Percentiles rank a stretch among this genome's conserved stretches.
These are phyloP conservation scores for Colletotrichum viniferum DNA, from an alignment of 2,329 filamentous ascomycete species.

Conservation along the genomic window DNA sequence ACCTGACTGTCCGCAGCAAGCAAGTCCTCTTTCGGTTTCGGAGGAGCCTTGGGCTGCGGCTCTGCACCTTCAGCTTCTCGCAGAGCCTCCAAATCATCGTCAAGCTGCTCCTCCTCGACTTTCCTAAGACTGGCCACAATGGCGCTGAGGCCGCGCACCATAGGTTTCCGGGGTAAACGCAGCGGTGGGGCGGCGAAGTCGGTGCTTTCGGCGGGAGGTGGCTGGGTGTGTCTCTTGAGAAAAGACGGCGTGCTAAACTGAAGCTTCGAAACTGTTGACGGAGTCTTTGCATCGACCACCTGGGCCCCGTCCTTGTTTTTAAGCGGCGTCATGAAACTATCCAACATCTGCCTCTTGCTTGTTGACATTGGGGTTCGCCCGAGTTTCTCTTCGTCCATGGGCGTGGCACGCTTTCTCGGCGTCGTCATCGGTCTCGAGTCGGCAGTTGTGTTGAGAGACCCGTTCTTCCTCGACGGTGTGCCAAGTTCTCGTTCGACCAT, in stretches of 20 bases:
- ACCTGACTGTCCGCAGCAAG: constrained; percentile 49
- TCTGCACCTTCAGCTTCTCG: constrained; percentile 68
- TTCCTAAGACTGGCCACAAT: constrained; percentile 74
- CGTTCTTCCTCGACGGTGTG: constrained; percentile 52
- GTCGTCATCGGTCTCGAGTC: constrained; percentile 40
- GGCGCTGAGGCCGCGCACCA: constrained; percentile 74
- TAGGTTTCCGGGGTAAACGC: constrained; percentile 60
- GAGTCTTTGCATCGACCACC: constrained; percentile 44
- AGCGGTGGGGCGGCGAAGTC: constrained; percentile 54
- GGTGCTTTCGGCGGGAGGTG: constrained; percentile 61
- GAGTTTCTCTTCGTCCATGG: constrained; percentile 37
- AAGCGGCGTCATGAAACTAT: constrained; percentile 70
- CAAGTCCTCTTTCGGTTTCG: constrained; percentile 35
- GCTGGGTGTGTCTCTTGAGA: constrained; percentile 54
- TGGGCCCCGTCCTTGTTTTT: constrained; percentile 50
- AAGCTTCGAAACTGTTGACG: constrained; percentile 57
- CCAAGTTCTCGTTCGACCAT: constrained; percentile 56
- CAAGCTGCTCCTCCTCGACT: constrained; percentile 68
- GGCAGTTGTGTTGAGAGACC: constrained; percentile 32
- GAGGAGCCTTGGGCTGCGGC: constrained; percentile 24
- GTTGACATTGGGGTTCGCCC: constrained; percentile 57
- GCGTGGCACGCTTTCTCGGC: constrained; percentile 47
- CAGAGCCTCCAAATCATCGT: constrained; percentile 77
- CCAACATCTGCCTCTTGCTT: constrained; percentile 65
- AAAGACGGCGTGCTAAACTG: constrained; percentile 75